phyloP scores from a whole-genome alignment of 805 yeast genomes.

The Torulaspora quercuum region DNA sequence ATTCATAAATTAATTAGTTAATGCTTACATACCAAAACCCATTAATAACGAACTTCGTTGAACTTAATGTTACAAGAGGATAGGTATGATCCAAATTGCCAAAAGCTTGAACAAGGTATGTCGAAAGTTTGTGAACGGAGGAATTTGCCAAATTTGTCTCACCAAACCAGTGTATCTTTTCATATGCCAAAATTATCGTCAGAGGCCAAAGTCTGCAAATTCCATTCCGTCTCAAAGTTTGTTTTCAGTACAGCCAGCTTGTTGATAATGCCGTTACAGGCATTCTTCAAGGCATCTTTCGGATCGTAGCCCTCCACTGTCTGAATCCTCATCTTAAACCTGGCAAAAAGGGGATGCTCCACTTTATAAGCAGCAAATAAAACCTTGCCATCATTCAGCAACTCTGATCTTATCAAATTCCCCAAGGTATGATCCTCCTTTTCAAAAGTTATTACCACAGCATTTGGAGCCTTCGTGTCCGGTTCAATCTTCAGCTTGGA shows the following conservation, averaged over 20 bases:
- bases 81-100: no score
- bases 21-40: conserved; percentile 9
- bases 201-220: conserved; percentile 69
- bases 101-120: no score
- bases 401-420: conserved; percentile 80
- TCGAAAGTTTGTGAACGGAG: no score
- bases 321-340: conserved; percentile 89
- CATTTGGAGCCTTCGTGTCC: conserved; percentile 92
- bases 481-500: conserved; percentile 89
- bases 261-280: conserved; percentile 77
- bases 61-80: conserved; percentile 4
- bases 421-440: conserved; percentile 98
- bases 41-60: conserved; percentile 1
- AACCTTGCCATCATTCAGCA: conserved; percentile 83
- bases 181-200: conserved; percentile 40
- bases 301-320: conserved; percentile 95
- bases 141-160: no score
- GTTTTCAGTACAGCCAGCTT: conserved; percentile 71
- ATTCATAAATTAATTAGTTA: conserved; percentile 8
- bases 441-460: conserved; percentile 87
- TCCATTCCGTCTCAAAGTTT: conserved; percentile 90
- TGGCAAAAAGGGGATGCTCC: conserved; percentile 96
- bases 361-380: conserved; percentile 95
- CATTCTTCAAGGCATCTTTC: conserved; percentile 81
- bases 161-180: not conserved